Conservation (phyloP, 2,329 filamentous ascomycete genomes). For the Cercospora brassicicola region DNA sequence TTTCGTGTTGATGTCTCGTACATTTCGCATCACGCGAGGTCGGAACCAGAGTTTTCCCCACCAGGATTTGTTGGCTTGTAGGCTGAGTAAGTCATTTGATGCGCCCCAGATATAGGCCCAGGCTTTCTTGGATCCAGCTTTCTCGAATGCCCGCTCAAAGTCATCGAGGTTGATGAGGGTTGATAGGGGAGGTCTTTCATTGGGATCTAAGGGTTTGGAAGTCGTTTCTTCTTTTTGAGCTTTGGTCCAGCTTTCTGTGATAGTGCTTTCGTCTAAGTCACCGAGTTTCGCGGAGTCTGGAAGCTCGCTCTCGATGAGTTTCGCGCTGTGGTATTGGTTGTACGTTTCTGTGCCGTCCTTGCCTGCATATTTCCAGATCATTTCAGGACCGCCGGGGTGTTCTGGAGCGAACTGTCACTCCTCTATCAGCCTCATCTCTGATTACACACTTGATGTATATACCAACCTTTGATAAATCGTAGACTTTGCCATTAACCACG, state of each 20-base stretch:
- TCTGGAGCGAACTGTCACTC: constrained; percentile 56
- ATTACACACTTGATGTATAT: not conserved
- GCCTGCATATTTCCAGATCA: constrained; percentile 55
- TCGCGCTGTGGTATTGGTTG: constrained; percentile 53
- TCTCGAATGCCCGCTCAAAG: constrained; percentile 46
- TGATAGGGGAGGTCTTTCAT: constrained; percentile 48
- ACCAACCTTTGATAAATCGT: constrained; percentile 59
- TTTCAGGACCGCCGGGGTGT: constrained; percentile 61
- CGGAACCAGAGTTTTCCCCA: constrained; percentile 50
- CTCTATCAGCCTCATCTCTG: not conserved
- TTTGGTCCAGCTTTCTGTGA: constrained; percentile 36
- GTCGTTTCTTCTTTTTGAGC: constrained; percentile 33
- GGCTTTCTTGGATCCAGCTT: constrained; percentile 41
- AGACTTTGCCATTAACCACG: constrained; percentile 66
- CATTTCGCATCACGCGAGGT: constrained; percentile 49
- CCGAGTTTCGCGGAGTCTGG: constrained; percentile 46
- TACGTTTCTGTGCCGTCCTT: constrained; percentile 58
- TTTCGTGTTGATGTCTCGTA: constrained; percentile 40
- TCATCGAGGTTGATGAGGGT: constrained; percentile 51
- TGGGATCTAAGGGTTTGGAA: constrained; percentile 30
- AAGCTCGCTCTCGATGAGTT: constrained; percentile 46
- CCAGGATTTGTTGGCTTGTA: constrained; percentile 45
- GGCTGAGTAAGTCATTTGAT: constrained; percentile 53
- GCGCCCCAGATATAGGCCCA: constrained; percentile 51
- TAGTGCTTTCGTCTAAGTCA: constrained; percentile 36